A percentile compares a stretch with the other conserved stretches of the same genome.
Conservation (phyloP, 2,329 filamentous ascomycete species). For the Sclerotinia nivalis region DNA sequence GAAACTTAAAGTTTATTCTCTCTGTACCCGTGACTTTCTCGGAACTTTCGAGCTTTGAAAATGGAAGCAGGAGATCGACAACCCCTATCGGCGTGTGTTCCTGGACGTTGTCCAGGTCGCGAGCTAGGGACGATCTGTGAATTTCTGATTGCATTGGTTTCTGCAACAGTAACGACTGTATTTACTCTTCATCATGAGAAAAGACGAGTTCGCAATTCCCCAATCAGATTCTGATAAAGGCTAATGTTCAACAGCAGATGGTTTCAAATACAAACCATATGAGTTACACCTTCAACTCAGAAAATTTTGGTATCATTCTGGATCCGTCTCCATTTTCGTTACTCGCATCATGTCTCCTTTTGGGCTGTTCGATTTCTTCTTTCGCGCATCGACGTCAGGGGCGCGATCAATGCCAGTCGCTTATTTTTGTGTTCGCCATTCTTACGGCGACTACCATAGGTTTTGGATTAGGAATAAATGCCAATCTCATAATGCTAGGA, state of each 20-base stretch:
- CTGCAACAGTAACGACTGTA: constrained; percentile 33
- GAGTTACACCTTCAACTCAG: constrained; percentile 25
- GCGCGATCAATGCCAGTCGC: constrained; percentile 40
- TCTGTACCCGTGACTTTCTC: not conserved
- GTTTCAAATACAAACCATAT: not conserved
- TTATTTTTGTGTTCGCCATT: constrained; percentile 40
- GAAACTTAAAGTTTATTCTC: not conserved
- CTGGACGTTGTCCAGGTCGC: constrained; percentile 22
- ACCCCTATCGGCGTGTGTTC: too few relatives aligned
- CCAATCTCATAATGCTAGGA: constrained; percentile 42
- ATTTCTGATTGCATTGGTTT: constrained; percentile 28
- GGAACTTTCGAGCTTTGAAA: not conserved
- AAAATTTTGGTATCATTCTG: constrained; percentile 32
- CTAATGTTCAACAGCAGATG: constrained; percentile 11
- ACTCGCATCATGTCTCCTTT: constrained; percentile 42
- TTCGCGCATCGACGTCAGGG: constrained; percentile 43
- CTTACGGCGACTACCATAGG: constrained; percentile 35
- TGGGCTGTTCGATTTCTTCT: constrained; percentile 44
- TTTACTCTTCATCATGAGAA: constrained; percentile 37
- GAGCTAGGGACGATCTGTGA: constrained; percentile 34
- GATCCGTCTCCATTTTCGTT: constrained; percentile 42
- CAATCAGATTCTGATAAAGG: not conserved
- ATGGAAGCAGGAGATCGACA: not conserved
- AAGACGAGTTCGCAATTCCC: constrained; percentile 24
- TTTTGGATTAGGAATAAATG: constrained; percentile 33